These are phyloP conservation scores for Solanum rostratum DNA, from an alignment of 257 asterid species.

Conservation along the genomic window DNA sequence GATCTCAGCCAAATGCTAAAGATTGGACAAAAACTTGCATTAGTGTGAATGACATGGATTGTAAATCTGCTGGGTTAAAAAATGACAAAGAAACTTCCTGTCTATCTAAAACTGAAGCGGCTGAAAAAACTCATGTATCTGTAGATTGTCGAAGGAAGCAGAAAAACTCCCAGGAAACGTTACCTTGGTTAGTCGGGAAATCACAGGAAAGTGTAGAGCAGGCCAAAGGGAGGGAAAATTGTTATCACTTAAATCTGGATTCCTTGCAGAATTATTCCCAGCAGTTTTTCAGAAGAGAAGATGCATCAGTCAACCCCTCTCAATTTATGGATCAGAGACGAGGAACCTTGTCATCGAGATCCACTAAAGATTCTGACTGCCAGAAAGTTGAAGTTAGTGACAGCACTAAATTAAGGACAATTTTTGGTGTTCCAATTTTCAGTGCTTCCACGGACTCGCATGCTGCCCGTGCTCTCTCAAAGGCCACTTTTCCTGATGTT, in stretches of 20 bases:
- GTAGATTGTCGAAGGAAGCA: conserved; percentile 11
- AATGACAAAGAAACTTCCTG: conserved; percentile 2
- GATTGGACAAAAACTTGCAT: conserved; percentile 5
- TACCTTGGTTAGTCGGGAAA: conserved; percentile 36
- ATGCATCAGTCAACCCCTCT: conserved; percentile 8
- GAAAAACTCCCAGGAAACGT: conserved; percentile 9
- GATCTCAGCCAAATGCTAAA: background rate
- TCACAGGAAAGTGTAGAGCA: conserved; percentile 18
- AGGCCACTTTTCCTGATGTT: background rate
- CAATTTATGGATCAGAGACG: conserved; percentile 14
- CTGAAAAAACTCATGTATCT: conserved; percentile 1
- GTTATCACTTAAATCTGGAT: conserved; percentile 56
- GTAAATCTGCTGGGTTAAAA: conserved; percentile 2
- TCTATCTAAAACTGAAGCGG: background rate
- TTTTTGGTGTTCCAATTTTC: conserved; percentile 10
- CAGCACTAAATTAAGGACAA: conserved; percentile 3
- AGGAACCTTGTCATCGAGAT: conserved; percentile 3
- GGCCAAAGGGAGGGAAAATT: conserved; percentile 15
- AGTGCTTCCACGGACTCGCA: background rate
- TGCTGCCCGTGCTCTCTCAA: background rate
- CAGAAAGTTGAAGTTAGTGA: conserved; percentile 3
- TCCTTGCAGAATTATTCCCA: conserved; percentile 46
- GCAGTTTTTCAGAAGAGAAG: conserved; percentile 35
- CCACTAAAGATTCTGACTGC: background rate
- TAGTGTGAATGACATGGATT: conserved; percentile 2